Conservation (phyloP, 2,329 filamentous ascomycete species). For the Epichloe sp. region DNA sequence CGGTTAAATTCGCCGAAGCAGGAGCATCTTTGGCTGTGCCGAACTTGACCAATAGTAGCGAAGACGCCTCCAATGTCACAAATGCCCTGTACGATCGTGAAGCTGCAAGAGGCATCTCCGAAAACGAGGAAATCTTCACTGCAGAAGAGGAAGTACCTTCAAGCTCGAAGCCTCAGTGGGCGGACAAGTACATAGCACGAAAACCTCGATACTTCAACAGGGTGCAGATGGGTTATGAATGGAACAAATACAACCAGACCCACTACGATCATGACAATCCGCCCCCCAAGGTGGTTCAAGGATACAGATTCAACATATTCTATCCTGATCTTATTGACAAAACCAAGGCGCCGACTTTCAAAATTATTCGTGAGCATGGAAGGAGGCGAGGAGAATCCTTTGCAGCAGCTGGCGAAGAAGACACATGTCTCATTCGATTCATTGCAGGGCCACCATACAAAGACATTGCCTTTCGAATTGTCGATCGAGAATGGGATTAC, state of each 20-base stretch:
- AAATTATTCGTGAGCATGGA: slow-evolving; percentile 87
- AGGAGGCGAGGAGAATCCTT: slow-evolving; percentile 82
- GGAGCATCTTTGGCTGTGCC: not conserved
- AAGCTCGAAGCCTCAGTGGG: slow-evolving; percentile 59
- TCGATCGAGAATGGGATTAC: slow-evolving; percentile 98
- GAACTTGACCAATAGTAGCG: slow-evolving; percentile 31
- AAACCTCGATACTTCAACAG: slow-evolving; percentile 97
- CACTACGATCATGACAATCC: slow-evolving; percentile 99
- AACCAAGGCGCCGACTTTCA: slow-evolving; percentile 85
- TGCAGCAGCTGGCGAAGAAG: slow-evolving; percentile 86
- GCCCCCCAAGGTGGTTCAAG: slow-evolving; percentile 96
- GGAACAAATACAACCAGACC: slow-evolving; percentile 99
- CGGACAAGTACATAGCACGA: slow-evolving; percentile 70
- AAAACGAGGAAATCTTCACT: slow-evolving; percentile 92
- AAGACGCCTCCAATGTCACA: slow-evolving; percentile 76
- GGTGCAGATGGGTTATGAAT: slow-evolving; percentile 98
- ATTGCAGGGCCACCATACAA: slow-evolving; percentile 92
- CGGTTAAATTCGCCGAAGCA: not conserved
- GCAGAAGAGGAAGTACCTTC: slow-evolving; percentile 66
- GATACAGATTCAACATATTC: slow-evolving; percentile 99
- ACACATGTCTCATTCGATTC: slow-evolving; percentile 93
- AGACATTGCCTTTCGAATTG: slow-evolving; percentile 92
- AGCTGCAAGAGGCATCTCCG: slow-evolving; percentile 76
- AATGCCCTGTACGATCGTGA: slow-evolving; percentile 86
- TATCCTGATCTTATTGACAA: slow-evolving; percentile 96